Evolutionary conservation across 2,329 filamentous ascomycete species (phyloP).

Genomic region (Monosporascus sp.): DNA sequence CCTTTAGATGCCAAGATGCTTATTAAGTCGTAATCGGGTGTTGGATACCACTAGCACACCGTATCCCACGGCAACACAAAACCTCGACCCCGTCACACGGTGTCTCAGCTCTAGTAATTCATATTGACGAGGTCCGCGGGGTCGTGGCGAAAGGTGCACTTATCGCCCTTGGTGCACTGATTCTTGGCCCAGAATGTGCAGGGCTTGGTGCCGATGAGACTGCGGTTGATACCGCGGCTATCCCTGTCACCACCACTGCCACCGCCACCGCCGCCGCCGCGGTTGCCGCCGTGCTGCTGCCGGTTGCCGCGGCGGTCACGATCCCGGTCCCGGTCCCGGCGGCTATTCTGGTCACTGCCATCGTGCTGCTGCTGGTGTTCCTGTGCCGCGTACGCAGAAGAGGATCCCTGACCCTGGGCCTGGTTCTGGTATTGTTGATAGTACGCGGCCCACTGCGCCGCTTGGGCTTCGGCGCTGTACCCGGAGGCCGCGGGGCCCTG

Average conservation of each 20-base stretch:
- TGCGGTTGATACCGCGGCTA: conserved; percentile 45
- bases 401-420: background rate
- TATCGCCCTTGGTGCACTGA: conserved; percentile 66
- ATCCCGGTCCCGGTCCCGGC: background rate
- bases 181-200: conserved; percentile 68
- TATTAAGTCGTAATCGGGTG: no score
- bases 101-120: conserved; percentile 11
- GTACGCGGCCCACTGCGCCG: background rate
- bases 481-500: background rate
- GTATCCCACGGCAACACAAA: background rate
- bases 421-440: background rate
- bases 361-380: background rate
- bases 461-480: background rate
- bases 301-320: conserved; percentile 17
- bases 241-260: conserved; percentile 35
- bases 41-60: no score
- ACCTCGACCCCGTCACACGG: background rate
- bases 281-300: conserved; percentile 23
- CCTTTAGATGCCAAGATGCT: no score
- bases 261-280: conserved; percentile 28
- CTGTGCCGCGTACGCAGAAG: background rate
- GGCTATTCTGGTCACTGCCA: background rate
- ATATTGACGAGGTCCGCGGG: conserved; percentile 19
- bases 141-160: conserved; percentile 70
- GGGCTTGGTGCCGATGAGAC: conserved; percentile 59